Evolutionary conservation across 1,284 basidiomycete genomes (phyloP).

Genomic region (Microbotryomycetes sp.): DNA sequence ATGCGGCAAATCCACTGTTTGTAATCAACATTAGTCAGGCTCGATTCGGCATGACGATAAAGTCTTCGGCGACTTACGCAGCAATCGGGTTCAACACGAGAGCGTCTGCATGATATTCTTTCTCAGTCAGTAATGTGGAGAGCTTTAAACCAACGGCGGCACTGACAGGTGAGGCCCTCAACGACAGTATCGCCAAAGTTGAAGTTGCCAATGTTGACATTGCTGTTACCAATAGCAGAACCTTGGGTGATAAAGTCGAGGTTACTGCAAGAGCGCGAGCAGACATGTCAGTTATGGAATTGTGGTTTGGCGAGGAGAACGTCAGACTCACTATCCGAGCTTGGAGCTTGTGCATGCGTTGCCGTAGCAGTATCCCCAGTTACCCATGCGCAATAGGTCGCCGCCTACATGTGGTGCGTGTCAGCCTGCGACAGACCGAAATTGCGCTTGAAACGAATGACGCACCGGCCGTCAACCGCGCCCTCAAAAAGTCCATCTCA

Average conservation of each 20-base stretch:
- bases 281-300: too few species aligned
- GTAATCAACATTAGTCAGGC: not conserved
- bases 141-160: not conserved
- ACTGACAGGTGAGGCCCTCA: constrained; percentile 2
- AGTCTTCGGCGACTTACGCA: constrained; percentile 9
- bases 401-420: not conserved
- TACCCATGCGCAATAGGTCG: constrained; percentile 1
- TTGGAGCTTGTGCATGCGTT: constrained; percentile 1
- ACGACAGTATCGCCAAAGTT: constrained; percentile 3
- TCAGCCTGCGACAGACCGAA: not conserved
- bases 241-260: not conserved
- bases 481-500: constrained; percentile 13
- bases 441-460: not conserved
- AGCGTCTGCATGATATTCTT: not conserved
- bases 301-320: too few species aligned
- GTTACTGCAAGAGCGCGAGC: not conserved
- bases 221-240: not conserved
- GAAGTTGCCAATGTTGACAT: not conserved
- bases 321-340: constrained; percentile 13
- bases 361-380: constrained; percentile 12
- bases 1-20: constrained; percentile 8
- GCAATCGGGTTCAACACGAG: constrained; percentile 27
- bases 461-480: not conserved
- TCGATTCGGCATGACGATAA: too few species aligned
- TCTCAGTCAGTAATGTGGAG: not conserved